Evolutionary conservation across 169 alveolate genomes (phyloP).

Genomic region (Plasmodium yoelii): DNA sequence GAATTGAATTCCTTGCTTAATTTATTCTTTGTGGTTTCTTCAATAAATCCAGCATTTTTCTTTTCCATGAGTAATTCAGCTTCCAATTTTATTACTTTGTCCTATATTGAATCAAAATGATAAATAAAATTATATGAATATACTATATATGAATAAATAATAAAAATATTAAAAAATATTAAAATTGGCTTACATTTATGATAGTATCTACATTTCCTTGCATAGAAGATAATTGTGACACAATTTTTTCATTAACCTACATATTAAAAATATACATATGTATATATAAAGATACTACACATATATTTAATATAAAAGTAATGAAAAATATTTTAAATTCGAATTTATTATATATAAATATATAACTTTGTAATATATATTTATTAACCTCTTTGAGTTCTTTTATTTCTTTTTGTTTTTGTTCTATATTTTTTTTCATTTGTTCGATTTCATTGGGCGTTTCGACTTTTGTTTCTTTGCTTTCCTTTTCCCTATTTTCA

Average conservation of each 20-base stretch:
- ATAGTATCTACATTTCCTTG: slow-evolving; percentile 39
- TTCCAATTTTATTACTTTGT: slow-evolving; percentile 65
- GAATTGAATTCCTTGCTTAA: slow-evolving; percentile 75
- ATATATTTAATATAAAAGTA: too few relatives aligned
- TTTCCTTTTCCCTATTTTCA: slow-evolving; percentile 28
- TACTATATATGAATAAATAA: not conserved
- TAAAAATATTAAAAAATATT: slow-evolving; percentile 2
- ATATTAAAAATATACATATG: slow-evolving; percentile 8
- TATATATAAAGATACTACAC: too few relatives aligned
- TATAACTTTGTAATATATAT: not conserved
- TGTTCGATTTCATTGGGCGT: slow-evolving; percentile 19
- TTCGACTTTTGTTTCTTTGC: not conserved
- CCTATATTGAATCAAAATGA: slow-evolving; percentile 22
- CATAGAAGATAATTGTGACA: slow-evolving; percentile 18
- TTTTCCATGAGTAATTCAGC: slow-evolving; percentile 71
- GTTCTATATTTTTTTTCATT: slow-evolving; percentile 16
- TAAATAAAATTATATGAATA: not conserved
- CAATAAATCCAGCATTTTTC: slow-evolving; percentile 38
- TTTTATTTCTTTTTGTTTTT: slow-evolving; percentile 42
- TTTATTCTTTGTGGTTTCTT: slow-evolving; percentile 74
- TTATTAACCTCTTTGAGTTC: slow-evolving; percentile 43
- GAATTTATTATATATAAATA: not conserved
- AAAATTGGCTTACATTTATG: slow-evolving; percentile 27
- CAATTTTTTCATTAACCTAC: slow-evolving; percentile 38
- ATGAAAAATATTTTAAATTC: too few relatives aligned